A percentile compares a stretch with the other conserved stretches of the same genome.
phyloP scores from a whole-genome alignment of 805 yeast genomes.

The Kuraishia molischiana region DNA sequence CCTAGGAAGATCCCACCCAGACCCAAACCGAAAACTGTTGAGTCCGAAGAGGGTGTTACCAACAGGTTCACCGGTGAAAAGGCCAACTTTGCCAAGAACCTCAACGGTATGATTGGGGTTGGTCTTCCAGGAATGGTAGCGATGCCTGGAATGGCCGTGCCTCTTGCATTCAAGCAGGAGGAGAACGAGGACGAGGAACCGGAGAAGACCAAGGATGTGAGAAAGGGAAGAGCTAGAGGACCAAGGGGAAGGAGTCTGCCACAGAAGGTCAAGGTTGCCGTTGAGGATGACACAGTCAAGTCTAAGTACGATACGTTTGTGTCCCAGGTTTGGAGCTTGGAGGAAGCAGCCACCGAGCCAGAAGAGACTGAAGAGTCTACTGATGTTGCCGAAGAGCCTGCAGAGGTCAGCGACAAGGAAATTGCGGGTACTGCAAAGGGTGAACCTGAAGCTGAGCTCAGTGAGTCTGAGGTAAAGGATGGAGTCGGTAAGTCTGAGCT shows the following conservation, averaged over 20 bases:
- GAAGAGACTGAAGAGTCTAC: neutral
- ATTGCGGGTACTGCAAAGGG: too few relatives aligned
- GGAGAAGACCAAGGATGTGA: constrained; percentile 20
- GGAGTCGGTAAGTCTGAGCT: too few relatives aligned
- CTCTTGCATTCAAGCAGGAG: constrained; percentile 10
- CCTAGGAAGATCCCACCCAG: constrained; percentile 4
- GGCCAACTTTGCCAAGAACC: constrained; percentile 43
- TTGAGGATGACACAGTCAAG: neutral
- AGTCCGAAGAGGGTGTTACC: neutral
- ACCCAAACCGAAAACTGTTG: constrained; percentile 5
- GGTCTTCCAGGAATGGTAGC: constrained; percentile 42
- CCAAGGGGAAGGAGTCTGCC: constrained; percentile 71
- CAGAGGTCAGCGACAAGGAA: neutral
- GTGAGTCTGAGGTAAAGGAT: too few relatives aligned
- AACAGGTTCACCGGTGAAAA: constrained; percentile 9
- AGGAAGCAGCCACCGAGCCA: neutral
- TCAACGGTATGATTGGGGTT: constrained; percentile 47
- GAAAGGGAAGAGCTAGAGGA: constrained; percentile 53
- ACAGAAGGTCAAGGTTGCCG: constrained; percentile 33
- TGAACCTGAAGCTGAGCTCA: too few relatives aligned
- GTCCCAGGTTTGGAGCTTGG: constrained; percentile 2
- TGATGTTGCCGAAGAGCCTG: neutral
- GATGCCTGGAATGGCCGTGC: constrained; percentile 37
- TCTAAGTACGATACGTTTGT: neutral
- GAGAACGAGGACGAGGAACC: constrained; percentile 3